phyloP scores from a whole-genome alignment of 441 rosid species.

The Flueggea neowawraea region DNA sequence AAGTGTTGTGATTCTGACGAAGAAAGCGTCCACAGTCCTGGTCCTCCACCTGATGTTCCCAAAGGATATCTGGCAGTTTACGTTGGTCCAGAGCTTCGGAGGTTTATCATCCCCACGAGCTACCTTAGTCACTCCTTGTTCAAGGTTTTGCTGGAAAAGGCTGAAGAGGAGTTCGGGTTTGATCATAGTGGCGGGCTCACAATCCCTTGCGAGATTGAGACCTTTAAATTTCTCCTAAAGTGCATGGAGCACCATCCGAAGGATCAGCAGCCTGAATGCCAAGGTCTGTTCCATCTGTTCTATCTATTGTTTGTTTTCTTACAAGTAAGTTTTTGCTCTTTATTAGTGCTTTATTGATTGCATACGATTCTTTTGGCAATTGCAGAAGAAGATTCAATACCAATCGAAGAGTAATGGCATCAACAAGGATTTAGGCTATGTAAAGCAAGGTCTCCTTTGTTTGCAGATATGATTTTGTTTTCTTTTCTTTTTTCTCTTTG shows the following conservation, averaged over 20 bases:
- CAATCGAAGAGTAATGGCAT: too few species aligned
- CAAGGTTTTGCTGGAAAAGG: conserved; percentile 79
- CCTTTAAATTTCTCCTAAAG: conserved; percentile 77
- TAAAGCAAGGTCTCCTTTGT: neutral
- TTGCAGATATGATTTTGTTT: neutral
- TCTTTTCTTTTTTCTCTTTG: neutral
- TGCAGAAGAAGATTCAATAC: too few species aligned
- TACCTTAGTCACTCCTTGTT: conserved; percentile 82
- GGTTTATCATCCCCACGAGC: conserved; percentile 84
- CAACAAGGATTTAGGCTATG: too few species aligned
- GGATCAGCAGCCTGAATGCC: conserved; percentile 19
- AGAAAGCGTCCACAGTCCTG: conserved; percentile 67
- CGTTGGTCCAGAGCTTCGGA: conserved; percentile 85
- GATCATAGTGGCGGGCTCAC: conserved; percentile 80
- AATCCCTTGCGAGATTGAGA: conserved; percentile 94
- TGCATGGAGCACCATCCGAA: conserved; percentile 68
- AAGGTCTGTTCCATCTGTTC: too few species aligned
- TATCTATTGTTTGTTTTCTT: too few species aligned
- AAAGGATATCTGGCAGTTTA: conserved; percentile 86
- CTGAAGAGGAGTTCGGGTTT: conserved; percentile 89
- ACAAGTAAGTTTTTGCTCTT: too few species aligned
- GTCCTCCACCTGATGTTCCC: conserved; percentile 78
- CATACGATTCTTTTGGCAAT: too few species aligned
- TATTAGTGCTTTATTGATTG: too few species aligned
- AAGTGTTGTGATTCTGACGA: conserved; percentile 74